Evolutionary conservation across 176 grass and related monocot genomes (phyloP).

Genomic region (Aegilops speltoides): DNA sequence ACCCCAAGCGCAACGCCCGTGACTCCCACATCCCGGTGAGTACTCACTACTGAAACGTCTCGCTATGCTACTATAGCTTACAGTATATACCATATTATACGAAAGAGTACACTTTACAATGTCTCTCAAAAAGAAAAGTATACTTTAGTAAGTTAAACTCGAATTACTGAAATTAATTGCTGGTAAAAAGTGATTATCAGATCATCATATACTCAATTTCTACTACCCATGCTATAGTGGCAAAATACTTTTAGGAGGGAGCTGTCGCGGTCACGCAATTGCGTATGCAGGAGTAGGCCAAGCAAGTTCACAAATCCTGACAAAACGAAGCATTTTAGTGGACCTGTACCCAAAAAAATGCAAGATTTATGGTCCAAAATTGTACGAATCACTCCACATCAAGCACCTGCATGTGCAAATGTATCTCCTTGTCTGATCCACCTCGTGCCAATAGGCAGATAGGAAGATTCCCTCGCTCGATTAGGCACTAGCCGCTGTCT

Average conservation of each 20-base stretch:
- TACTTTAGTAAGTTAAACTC: background rate
- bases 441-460: constrained; percentile 27
- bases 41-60: background rate
- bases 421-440: constrained; percentile 18
- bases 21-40: constrained; percentile 81
- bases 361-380: background rate
- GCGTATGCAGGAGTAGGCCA: background rate
- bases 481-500: constrained; percentile 24
- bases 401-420: constrained; percentile 34
- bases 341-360: background rate
- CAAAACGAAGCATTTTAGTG: constrained; percentile 25
- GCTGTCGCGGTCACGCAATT: too few species aligned
- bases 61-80: background rate
- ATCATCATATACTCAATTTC: background rate
- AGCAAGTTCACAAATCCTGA: background rate
- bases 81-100: background rate
- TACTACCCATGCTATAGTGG: background rate
- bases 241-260: background rate
- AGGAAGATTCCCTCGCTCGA: constrained; percentile 21
- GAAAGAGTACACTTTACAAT: too few species aligned
- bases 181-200: background rate
- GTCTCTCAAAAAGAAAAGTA: too few species aligned
- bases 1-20: constrained; percentile 83
- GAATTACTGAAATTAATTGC: background rate
- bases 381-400: background rate